Evolutionary conservation across 352 stramenopile genomes (phyloP), one percentile per base, ranked within the genome.

Genomic region (Pythium myriotylum): DNA sequence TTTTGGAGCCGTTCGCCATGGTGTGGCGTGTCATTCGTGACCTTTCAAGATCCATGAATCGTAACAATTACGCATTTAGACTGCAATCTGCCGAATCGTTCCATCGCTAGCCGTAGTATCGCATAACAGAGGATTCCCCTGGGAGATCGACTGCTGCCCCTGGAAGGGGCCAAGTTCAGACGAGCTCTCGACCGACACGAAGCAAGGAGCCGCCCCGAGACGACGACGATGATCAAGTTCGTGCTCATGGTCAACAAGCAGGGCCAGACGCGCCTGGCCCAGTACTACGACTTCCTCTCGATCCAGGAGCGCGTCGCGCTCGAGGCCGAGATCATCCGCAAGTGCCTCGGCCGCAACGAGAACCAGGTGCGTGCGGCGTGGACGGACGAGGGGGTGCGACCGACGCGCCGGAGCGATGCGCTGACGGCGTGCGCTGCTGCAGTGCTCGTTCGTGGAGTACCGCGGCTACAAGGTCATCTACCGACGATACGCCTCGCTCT

Each of bases 371-470:
- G 53, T 55, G 29, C n/a, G 29, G 5, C 29, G 29, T 10, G 29
- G 29, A n/a, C n/a, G n/a, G 14, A n/a, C 27, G 12, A 26, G 22
- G 5, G 2, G 40, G 26, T 9, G 23, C 4, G 6, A 55, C 20
- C 0, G 14, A 17, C 2, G 9, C 33, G 20, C 17, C 2, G 27
- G 19, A 9, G 4, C 32, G 29, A 3, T 46, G 14, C 35, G 4
- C 20, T 16, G 22, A 32, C 17, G 3, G 22, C 6, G 22, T 56
- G 46, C 8, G 9, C 20, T 23, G 16, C 29, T 84, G 19, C 73
- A 99, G 82, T 99, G 97, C 77, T 99, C 95, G 43, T 99, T 99
- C 73, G 88, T 99, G 46, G 97, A 99, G 79, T 99, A 99, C 80
- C 92, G 97, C 20, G 97, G 97, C 42, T 99, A 99, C 81, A 99